These are phyloP conservation scores for Macadamia tetraphylla DNA, from an alignment of 164 flowering plant species.

Conservation along the genomic window DNA sequence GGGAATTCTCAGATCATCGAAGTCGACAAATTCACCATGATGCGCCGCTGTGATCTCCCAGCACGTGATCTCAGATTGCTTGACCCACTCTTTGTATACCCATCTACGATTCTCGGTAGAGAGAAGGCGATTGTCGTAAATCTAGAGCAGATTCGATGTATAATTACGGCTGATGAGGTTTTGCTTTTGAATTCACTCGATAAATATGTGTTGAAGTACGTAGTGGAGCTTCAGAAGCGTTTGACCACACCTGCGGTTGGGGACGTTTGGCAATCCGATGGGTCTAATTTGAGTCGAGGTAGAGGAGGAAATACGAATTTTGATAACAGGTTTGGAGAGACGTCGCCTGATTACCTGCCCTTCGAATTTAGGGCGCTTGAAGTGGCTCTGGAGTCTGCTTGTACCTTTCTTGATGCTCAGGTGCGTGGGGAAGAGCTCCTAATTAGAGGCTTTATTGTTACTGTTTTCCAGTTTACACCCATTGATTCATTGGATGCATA, in stretches of 20 bases:
- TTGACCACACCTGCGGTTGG: conserved; percentile 8
- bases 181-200: conserved; percentile 3
- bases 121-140: conserved; percentile 5
- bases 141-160: conserved; percentile 7
- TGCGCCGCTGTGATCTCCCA: conserved; percentile 6
- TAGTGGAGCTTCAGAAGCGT: conserved; percentile 3
- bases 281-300: conserved; percentile 9
- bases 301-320: conserved; percentile 14
- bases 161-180: conserved; percentile 8
- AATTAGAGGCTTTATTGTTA: too few relatives aligned
- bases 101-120: conserved; percentile 1
- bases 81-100: conserved; percentile 2
- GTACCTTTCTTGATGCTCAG: conserved; percentile 42
- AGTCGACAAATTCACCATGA: conserved; percentile 5
- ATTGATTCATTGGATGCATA: not conserved
- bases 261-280: conserved; percentile 18
- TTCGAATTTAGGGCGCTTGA: conserved; percentile 43
- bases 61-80: conserved; percentile 3
- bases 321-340: conserved; percentile 4
- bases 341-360: conserved; percentile 30
- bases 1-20: conserved; percentile 5
- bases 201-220: conserved; percentile 4
- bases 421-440: conserved; percentile 3
- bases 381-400: conserved; percentile 37
- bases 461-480: not conserved